Evolutionary conservation across 1,284 basidiomycete genomes (phyloP).

Genomic region (Meira nashicola): DNA sequence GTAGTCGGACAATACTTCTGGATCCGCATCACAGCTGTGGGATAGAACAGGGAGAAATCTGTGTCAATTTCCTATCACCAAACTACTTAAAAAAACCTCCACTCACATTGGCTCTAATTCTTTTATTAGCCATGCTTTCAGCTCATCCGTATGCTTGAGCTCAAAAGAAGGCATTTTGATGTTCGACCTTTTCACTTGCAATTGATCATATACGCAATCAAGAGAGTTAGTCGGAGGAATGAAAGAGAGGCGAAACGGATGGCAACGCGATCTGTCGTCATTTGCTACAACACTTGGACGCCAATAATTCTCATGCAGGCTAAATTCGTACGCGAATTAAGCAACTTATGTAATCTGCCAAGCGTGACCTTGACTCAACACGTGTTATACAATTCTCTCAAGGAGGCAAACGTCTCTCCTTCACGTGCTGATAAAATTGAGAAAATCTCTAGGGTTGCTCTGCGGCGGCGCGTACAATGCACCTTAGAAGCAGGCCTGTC

Average conservation of each 20-base stretch:
- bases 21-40: slow-evolving; percentile 87
- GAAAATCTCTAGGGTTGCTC: too few species aligned
- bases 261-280: background rate
- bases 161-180: slow-evolving; percentile 19
- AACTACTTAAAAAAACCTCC: background rate
- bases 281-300: background rate
- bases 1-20: slow-evolving; percentile 86
- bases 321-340: background rate
- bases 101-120: slow-evolving; percentile 42
- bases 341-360: background rate
- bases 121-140: slow-evolving; percentile 43
- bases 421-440: too few species aligned
- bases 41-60: background rate
- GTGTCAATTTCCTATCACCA: background rate
- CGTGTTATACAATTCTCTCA: too few species aligned
- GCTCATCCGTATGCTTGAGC: slow-evolving; percentile 30
- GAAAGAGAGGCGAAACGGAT: background rate
- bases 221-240: background rate
- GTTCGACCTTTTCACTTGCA: background rate
- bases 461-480: too few species aligned
- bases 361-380: background rate
- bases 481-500: too few species aligned
- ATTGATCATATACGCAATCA: background rate
- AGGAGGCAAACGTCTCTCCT: too few species aligned
- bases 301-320: too few species aligned